A percentile compares a stretch with the other conserved stretches of the same genome.
Conservation (phyloP, 2,329 filamentous ascomycete species). For the Alternaria longipes region DNA sequence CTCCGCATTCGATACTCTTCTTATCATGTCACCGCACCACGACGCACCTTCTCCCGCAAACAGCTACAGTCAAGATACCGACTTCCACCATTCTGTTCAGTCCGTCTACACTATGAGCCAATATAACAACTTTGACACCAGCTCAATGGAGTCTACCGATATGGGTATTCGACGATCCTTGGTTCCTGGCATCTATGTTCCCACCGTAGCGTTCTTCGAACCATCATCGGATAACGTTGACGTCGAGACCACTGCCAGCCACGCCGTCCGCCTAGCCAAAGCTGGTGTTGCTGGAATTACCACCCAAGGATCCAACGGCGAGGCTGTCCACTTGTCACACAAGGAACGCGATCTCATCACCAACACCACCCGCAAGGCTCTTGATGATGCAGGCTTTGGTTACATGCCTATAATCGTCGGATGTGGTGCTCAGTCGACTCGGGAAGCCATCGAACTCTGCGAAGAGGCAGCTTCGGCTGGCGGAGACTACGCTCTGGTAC, state of each 20-base stretch:
- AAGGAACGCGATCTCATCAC: constrained; percentile 75
- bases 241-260: constrained; percentile 50
- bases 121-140: constrained; percentile 51
- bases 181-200: constrained; percentile 56
- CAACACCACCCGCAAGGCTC: constrained; percentile 71
- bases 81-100: constrained; percentile 47
- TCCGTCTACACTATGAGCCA: constrained; percentile 46
- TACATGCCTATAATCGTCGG: constrained; percentile 79
- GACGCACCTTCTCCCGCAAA: constrained; percentile 50
- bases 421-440: constrained; percentile 75
- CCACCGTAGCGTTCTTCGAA: constrained; percentile 57
- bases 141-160: constrained; percentile 49
- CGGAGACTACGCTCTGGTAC: constrained; percentile 77
- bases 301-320: constrained; percentile 83
- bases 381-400: constrained; percentile 71
- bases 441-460: constrained; percentile 76
- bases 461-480: constrained; percentile 73
- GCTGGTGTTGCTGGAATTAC: constrained; percentile 78
- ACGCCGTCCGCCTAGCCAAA: constrained; percentile 73
- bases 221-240: constrained; percentile 54
- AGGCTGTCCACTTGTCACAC: constrained; percentile 80
- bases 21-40: constrained; percentile 52
- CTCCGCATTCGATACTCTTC: constrained; percentile 12
- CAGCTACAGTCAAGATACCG: constrained; percentile 43
- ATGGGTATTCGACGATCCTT: constrained; percentile 48